phyloP scores from a whole-genome alignment of 202 grass and related monocot genomes.

The Zizania palustris region DNA sequence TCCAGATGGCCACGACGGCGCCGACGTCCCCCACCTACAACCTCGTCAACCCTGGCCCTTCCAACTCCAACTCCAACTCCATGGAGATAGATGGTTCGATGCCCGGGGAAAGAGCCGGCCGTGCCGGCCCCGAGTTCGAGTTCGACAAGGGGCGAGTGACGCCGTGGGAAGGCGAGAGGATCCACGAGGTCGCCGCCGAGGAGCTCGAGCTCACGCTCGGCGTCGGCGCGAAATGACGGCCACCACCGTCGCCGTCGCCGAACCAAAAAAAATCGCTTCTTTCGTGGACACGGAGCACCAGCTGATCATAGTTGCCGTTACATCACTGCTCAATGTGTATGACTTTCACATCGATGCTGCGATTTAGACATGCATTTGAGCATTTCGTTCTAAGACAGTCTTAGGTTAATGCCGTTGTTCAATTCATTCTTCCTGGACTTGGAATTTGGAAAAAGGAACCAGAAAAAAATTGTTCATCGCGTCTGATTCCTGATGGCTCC shows the following conservation, averaged over 20 bases:
- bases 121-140: slow-evolving; percentile 66
- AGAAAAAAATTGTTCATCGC: slow-evolving; percentile 5
- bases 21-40: slow-evolving; percentile 88
- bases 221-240: slow-evolving; percentile 53
- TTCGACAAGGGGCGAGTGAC: slow-evolving; percentile 80
- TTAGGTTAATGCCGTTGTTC: slow-evolving; percentile 35
- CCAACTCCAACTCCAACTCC: slow-evolving; percentile 33
- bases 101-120: slow-evolving; percentile 27
- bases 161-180: slow-evolving; percentile 91
- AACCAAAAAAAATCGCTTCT: neutral
- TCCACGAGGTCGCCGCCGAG: slow-evolving; percentile 89
- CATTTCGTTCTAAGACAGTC: slow-evolving; percentile 37
- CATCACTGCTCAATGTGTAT: slow-evolving; percentile 21
- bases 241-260: neutral
- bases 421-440: slow-evolving; percentile 36
- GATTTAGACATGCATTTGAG: neutral
- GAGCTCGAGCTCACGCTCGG: slow-evolving; percentile 92
- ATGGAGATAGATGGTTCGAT: slow-evolving; percentile 47
- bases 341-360: neutral
- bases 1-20: slow-evolving; percentile 70
- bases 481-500: neutral
- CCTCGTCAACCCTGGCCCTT: slow-evolving; percentile 56
- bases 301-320: slow-evolving; percentile 26
- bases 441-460: neutral
- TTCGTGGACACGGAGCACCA: neutral